Base-by-base conservation (phyloP, 176 grass and related monocot species). In the Carex littledalei region DNA sequence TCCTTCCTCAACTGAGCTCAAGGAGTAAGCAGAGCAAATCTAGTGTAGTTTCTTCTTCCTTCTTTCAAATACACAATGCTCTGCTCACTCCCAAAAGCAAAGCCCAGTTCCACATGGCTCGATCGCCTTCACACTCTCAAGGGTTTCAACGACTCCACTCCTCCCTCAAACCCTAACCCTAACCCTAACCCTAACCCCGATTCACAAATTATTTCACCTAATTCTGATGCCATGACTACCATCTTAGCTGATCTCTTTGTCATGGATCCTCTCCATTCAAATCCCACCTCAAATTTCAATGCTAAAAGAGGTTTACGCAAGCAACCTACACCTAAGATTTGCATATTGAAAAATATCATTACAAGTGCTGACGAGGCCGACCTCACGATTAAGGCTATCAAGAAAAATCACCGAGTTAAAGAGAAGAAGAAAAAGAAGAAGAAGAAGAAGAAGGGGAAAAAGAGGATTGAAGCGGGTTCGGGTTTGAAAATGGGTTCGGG, bases 91-190 rank as follows among this genome's bases (percentile, higher is more conserved):
- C 84, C 88, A 2, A 83, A 63, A 13, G 32, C 84, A 56, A 88
- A 70, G 31, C 76, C 74, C 58, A 89, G 76, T 13, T 89, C 91
- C 7, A 57, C 82, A 78, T 94, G 94, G 94, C 92, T 97, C 41
- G 90, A 92, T 80, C 87, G 92, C 80, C 90, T 97, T 66, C 94
- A 97, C 85, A 79, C 88, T 15, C 88, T 88, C 79, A 92, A 74
- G 50, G 91, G 94, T 53, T 86, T 91, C 79, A 93, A 85, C 26
- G 84, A 90, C 88, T 83, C 91, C 20, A 20, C 87, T 80, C 63
- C 89, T 80, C 56, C 88, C 54, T 82, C 73, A 3, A 87, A 31
- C 81, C 82, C 85, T 37, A 82, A 41, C 66, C 43, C 57, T 37
- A 21, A 63, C 26, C 0, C 78, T 10, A 49, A 12, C 10, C 2